Evolutionary conservation across 257 asterid species (phyloP).

Genomic region (Gentiana macrophylla): DNA sequence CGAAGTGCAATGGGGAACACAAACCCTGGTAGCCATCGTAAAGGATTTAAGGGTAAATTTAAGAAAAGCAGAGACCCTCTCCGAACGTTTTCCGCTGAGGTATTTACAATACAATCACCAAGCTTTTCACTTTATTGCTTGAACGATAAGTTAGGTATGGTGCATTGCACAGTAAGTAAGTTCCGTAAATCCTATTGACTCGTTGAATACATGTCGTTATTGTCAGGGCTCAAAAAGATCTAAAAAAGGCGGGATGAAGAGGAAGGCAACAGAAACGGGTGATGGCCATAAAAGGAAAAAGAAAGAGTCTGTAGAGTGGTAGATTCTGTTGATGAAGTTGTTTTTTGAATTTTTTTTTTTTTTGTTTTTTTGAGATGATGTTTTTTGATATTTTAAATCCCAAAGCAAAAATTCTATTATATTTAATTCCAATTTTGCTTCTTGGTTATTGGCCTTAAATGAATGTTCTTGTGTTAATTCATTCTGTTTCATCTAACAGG

Average conservation of each 20-base stretch:
- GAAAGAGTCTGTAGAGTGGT: slow-evolving; percentile 7
- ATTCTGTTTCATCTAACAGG: no score
- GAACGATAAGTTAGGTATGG: no score
- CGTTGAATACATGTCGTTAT: no score
- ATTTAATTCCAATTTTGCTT: not conserved
- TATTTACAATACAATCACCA: slow-evolving; percentile 8
- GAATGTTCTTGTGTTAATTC: no score
- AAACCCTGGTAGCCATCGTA: slow-evolving; percentile 29
- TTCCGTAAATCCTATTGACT: no score
- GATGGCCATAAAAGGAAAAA: slow-evolving; percentile 24
- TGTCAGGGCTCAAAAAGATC: slow-evolving; percentile 4
- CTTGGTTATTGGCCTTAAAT: no score
- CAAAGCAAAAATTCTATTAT: not conserved
- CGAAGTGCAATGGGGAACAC: slow-evolving; percentile 88
- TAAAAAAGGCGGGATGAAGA: slow-evolving; percentile 45
- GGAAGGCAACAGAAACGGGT: slow-evolving; percentile 41
- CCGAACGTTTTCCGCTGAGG: slow-evolving; percentile 81
- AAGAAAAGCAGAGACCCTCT: slow-evolving; percentile 67
- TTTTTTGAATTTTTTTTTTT: no score
- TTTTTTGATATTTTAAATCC: not conserved
- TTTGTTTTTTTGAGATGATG: no score
- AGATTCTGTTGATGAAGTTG: no score
- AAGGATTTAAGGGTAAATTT: slow-evolving; percentile 53
- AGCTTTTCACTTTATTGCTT: no score
- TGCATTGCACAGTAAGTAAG: no score